phyloP scores from a whole-genome alignment of 139 green algal genomes.

The Coccomyxa sp. region DNA sequence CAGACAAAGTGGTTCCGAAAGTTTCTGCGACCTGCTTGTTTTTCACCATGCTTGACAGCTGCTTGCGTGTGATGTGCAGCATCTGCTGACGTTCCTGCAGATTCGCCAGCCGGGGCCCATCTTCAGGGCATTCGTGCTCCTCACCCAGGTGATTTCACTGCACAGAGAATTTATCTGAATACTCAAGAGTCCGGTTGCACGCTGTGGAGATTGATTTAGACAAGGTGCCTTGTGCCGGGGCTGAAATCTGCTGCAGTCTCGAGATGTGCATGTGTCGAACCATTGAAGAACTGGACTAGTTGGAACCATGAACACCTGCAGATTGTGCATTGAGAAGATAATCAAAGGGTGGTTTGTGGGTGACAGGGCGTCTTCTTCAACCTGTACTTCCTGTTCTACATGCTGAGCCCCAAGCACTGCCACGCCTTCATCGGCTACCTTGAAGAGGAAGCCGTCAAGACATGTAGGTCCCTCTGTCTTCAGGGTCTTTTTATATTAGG shows the following conservation, averaged over 20 bases:
- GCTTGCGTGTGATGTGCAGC: slow-evolving; percentile 19
- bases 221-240: too few relatives aligned
- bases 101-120: slow-evolving; percentile 63
- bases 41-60: neutral
- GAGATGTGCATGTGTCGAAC: too few relatives aligned
- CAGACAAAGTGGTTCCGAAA: too few relatives aligned
- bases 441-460: slow-evolving; percentile 93
- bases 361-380: slow-evolving; percentile 82
- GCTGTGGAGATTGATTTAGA: too few relatives aligned
- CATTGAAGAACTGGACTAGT: too few relatives aligned
- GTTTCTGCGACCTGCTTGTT: too few relatives aligned
- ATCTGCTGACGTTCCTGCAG: slow-evolving; percentile 93
- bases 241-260: too few relatives aligned
- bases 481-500: neutral
- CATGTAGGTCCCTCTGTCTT: slow-evolving; percentile 13
- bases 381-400: slow-evolving; percentile 60
- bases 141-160: slow-evolving; percentile 37
- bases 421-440: slow-evolving; percentile 90
- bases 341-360: neutral
- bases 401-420: slow-evolving; percentile 68
- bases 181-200: too few relatives aligned
- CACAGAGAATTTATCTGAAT: too few relatives aligned
- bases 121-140: slow-evolving; percentile 78
- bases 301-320: too few relatives aligned
- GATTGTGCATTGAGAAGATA: neutral